Evolutionary conservation across 1,284 basidiomycete species (phyloP).

Genomic region (Schizophyllum commune): DNA sequence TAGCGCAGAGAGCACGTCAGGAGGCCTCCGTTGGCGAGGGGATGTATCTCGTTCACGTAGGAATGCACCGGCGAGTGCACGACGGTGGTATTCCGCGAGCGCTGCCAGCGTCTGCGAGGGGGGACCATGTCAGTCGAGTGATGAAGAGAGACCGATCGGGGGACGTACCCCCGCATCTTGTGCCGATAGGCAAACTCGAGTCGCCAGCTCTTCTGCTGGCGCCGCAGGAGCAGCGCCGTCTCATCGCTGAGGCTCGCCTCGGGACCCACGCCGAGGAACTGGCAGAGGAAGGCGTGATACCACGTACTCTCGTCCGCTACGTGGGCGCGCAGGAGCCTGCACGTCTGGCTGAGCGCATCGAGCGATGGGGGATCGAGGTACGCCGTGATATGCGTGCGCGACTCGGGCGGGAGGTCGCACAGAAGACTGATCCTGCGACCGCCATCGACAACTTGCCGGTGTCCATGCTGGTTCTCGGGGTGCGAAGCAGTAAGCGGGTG

Average conservation of each 20-base stretch:
- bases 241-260: conserved; percentile 43
- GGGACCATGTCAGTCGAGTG: not conserved
- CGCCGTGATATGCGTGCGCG: conserved; percentile 73
- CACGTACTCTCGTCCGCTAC: conserved; percentile 77
- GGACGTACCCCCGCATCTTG: conserved; percentile 40
- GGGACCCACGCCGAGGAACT: conserved; percentile 60
- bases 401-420: conserved; percentile 60
- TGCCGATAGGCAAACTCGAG: conserved; percentile 56
- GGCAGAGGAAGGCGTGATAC: conserved; percentile 70
- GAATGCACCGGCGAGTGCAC: conserved; percentile 56
- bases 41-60: conserved; percentile 44
- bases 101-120: conserved; percentile 59
- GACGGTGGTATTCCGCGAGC: conserved; percentile 52
- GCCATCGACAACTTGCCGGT: too few species aligned
- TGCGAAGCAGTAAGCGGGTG: conserved; percentile 11
- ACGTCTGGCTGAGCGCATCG: conserved; percentile 48
- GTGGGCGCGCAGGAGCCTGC: conserved; percentile 51
- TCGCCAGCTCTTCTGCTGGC: conserved; percentile 55
- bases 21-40: conserved; percentile 51
- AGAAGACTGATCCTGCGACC: conserved; percentile 19
- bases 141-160: not conserved
- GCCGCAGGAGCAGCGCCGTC: conserved; percentile 46
- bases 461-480: conserved; percentile 22
- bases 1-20: conserved; percentile 62
- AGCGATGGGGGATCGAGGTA: conserved; percentile 65